Conservation (phyloP, 495 filamentous ascomycete species). For the Lasiosphaeria miniovina region DNA sequence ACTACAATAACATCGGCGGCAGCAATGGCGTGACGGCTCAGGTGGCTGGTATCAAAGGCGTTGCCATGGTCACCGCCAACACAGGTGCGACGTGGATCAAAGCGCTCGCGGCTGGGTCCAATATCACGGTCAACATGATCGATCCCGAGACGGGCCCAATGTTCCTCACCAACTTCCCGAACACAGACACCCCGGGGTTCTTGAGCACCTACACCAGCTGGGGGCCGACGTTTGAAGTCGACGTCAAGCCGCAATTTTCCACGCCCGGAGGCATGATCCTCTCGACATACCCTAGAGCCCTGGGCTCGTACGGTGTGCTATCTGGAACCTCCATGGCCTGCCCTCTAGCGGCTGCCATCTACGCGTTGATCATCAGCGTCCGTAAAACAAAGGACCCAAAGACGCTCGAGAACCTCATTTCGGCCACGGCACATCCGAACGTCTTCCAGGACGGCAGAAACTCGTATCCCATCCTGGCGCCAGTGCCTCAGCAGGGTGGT, state of each 20-base stretch:
- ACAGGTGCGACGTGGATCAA: constrained; percentile 46
- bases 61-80: constrained; percentile 44
- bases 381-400: constrained; percentile 48
- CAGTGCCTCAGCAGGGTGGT: constrained; percentile 55
- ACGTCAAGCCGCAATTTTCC: constrained; percentile 53
- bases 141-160: constrained; percentile 39
- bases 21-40: constrained; percentile 27
- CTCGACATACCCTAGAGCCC: constrained; percentile 51
- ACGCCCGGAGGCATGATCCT: constrained; percentile 55
- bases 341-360: constrained; percentile 52
- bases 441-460: constrained; percentile 45
- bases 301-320: constrained; percentile 52
- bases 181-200: constrained; percentile 42
- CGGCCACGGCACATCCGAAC: constrained; percentile 41
- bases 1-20: constrained; percentile 49
- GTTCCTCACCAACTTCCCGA: constrained; percentile 34
- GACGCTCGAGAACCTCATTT: constrained; percentile 44
- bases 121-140: constrained; percentile 41
- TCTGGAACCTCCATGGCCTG: constrained; percentile 62
- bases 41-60: constrained; percentile 30
- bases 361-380: constrained; percentile 50
- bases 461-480: constrained; percentile 42
- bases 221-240: constrained; percentile 55
- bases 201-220: constrained; percentile 52
- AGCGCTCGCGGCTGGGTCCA: constrained; percentile 32